Conservation (phyloP, 2,329 filamentous ascomycete species). For the Sclerotinia glacialis region DNA sequence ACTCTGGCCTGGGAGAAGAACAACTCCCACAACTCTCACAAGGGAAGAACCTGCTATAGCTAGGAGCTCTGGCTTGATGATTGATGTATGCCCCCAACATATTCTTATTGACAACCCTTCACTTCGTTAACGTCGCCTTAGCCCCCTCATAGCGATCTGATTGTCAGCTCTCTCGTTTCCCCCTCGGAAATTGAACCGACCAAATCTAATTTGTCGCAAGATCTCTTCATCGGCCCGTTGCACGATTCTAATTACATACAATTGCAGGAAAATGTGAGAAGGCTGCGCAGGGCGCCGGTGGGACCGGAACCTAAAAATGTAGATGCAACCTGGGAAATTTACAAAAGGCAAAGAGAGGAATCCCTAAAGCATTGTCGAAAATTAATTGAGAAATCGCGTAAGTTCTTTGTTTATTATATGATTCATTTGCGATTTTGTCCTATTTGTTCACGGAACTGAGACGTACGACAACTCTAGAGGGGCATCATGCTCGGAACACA, state of each 20-base stretch:
- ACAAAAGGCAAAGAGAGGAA: constrained; percentile 44
- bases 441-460: constrained; percentile 1
- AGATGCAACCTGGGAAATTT: constrained; percentile 47
- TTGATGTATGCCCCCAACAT: not conserved
- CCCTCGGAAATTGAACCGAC: constrained; percentile 30
- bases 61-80: constrained; percentile 4
- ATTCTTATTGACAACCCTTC: not conserved
- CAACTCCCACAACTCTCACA: not conserved
- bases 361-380: constrained; percentile 44
- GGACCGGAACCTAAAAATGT: constrained; percentile 38
- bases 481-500: constrained; percentile 27
- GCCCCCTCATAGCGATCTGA: constrained; percentile 29
- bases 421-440: not conserved
- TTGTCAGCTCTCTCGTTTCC: constrained; percentile 26
- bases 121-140: constrained; percentile 21
- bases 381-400: constrained; percentile 45
- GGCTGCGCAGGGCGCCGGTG: constrained; percentile 29
- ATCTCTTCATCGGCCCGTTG: constrained; percentile 29
- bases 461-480: constrained; percentile 17
- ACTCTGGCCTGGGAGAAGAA: constrained; percentile 14
- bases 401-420: constrained; percentile 19
- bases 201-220: constrained; percentile 32
- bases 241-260: constrained; percentile 37
- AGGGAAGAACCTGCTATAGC: constrained; percentile 4
- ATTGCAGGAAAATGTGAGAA: constrained; percentile 35